Conservation (phyloP, 768 basidiomycete genomes). For the Leccinum incarnatum region DNA sequence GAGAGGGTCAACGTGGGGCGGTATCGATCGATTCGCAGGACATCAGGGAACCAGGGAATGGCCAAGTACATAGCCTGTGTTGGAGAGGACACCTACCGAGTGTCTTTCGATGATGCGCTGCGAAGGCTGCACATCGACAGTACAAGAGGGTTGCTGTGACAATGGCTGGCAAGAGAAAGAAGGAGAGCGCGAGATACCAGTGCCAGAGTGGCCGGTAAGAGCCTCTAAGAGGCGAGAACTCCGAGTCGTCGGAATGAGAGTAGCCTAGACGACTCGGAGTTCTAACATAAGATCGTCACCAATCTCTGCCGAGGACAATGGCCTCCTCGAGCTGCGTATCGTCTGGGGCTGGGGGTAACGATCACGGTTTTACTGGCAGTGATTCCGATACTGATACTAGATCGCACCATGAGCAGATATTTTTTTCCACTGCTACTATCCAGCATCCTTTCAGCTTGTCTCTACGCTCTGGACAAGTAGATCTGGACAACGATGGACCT, state of each 20-base stretch:
- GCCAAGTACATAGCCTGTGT: slow-evolving; percentile 30
- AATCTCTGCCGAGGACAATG: no score
- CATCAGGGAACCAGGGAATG: slow-evolving; percentile 30
- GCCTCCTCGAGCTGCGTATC: no score
- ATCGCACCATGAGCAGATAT: no score
- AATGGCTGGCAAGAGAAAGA: slow-evolving; percentile 13
- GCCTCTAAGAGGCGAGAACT: slow-evolving; percentile 21
- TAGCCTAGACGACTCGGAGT: slow-evolving; percentile 13
- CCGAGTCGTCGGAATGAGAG: slow-evolving; percentile 18
- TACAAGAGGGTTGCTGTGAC: slow-evolving; percentile 7
- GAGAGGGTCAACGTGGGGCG: slow-evolving; percentile 5
- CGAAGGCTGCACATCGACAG: not conserved
- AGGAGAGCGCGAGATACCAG: slow-evolving; percentile 22
- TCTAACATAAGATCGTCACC: slow-evolving; percentile 14
- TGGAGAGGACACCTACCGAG: slow-evolving; percentile 28
- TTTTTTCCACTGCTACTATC: no score
- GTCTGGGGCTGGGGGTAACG: no score
- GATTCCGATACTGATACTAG: no score
- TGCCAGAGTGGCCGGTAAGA: slow-evolving; percentile 18
- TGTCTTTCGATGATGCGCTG: slow-evolving; percentile 1
- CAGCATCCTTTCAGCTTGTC: no score
- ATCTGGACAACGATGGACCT: no score
- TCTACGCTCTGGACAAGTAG: no score
- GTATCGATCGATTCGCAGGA: not conserved
- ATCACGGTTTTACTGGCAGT: no score